phyloP scores from a whole-genome alignment of 2,329 filamentous ascomycete genomes.

The Thermoascus crustaceus region DNA sequence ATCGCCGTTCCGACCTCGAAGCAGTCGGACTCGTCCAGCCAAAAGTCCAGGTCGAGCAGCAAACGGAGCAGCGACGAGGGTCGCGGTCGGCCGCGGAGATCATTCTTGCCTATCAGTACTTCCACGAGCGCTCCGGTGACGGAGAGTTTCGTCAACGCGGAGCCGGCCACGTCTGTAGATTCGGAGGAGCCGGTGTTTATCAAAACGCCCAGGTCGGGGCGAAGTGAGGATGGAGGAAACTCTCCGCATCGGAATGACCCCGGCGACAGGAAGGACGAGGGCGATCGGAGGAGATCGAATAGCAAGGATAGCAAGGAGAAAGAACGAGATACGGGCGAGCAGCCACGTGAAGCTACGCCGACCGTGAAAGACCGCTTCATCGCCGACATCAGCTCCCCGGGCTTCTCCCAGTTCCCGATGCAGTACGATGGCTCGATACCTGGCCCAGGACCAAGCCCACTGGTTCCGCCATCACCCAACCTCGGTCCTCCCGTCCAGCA shows the following conservation, averaged over 20 bases:
- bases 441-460: constrained; percentile 6
- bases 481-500: constrained; percentile 43
- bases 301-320: constrained; percentile 13
- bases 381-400: constrained; percentile 21
- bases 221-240: no score
- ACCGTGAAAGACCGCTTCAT: constrained; percentile 20
- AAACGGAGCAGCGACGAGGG: constrained; percentile 9
- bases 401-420: constrained; percentile 27
- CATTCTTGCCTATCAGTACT: no score
- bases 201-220: no score
- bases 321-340: no score
- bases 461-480: constrained; percentile 18
- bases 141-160: no score
- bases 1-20: no score
- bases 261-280: no score
- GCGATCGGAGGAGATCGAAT: constrained; percentile 14
- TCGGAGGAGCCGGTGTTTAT: no score
- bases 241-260: no score
- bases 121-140: no score
- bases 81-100: constrained; percentile 14
- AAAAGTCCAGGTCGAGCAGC: constrained; percentile 21
- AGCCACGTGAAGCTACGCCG: no score
- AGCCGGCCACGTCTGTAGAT: no score
- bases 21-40: constrained; percentile 21
- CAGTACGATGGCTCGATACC: background rate